phyloP scores from a whole-genome alignment of 352 stramenopile genomes.

The Pythium dissimile region DNA sequence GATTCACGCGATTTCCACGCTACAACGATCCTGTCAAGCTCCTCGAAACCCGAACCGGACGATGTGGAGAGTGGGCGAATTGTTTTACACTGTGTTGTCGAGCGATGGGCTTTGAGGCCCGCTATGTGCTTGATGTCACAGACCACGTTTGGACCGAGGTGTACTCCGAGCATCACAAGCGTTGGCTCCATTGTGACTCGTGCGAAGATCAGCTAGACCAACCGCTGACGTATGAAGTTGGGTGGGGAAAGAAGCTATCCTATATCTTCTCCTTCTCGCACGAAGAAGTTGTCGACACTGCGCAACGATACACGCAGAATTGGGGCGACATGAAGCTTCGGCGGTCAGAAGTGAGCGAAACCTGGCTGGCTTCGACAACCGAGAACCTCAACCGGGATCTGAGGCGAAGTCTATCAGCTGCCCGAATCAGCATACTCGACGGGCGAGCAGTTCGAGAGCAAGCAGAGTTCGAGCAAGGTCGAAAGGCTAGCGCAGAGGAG shows the following conservation, averaged over 20 bases:
- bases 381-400: constrained; percentile 46
- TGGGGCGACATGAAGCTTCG: constrained; percentile 61
- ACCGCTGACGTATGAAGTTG: constrained; percentile 93
- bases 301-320: constrained; percentile 70
- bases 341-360: constrained; percentile 63
- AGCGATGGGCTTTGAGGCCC: constrained; percentile 87
- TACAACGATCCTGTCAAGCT: constrained; percentile 91
- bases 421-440: constrained; percentile 35
- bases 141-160: constrained; percentile 96
- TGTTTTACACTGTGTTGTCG: constrained; percentile 90
- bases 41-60: constrained; percentile 71
- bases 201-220: constrained; percentile 93
- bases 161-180: constrained; percentile 65
- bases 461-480: constrained; percentile 38
- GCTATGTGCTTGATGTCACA: constrained; percentile 92
- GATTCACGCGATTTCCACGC: constrained; percentile 81
- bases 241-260: constrained; percentile 93
- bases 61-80: constrained; percentile 93
- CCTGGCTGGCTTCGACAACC: constrained; percentile 55
- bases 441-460: constrained; percentile 35
- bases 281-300: constrained; percentile 91
- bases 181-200: constrained; percentile 93
- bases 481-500: constrained; percentile 37
- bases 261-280: constrained; percentile 89
- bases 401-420: constrained; percentile 22